Evolutionary conservation across 2,329 filamentous ascomycete genomes (phyloP).

Genomic region (Coniella lustricola): DNA sequence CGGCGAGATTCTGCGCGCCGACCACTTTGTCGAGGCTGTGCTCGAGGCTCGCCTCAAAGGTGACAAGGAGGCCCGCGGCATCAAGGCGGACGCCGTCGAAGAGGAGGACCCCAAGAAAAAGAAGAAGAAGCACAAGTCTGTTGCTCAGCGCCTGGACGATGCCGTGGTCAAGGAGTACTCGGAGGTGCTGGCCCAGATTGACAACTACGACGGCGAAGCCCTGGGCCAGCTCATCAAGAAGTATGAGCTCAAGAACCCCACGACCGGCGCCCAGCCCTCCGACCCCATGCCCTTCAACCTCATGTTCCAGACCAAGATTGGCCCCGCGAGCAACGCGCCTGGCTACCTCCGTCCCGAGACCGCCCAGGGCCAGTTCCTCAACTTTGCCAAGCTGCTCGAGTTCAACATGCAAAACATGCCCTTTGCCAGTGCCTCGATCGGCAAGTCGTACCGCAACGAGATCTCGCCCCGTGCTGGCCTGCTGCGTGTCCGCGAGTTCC

Average conservation of each 20-base stretch:
- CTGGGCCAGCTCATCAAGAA: conserved; percentile 85
- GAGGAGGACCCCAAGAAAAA: conserved; percentile 71
- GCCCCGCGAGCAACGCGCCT: conserved; percentile 78
- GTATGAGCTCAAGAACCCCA: conserved; percentile 84
- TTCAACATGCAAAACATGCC: conserved; percentile 95
- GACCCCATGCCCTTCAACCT: conserved; percentile 92
- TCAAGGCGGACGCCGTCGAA: conserved; percentile 66
- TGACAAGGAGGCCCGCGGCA: conserved; percentile 83
- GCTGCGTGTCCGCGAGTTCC: conserved; percentile 88
- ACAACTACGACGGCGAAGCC: conserved; percentile 86
- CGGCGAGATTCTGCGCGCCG: conserved; percentile 91
- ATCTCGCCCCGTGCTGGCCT: conserved; percentile 91
- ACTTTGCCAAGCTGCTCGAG: conserved; percentile 92
- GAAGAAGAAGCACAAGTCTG: conserved; percentile 69
- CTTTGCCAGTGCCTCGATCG: conserved; percentile 93
- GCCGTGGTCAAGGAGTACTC: conserved; percentile 83
- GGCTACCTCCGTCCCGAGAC: conserved; percentile 91
- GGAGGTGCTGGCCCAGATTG: conserved; percentile 83
- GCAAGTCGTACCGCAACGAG: conserved; percentile 97
- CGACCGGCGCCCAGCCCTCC: conserved; percentile 66
- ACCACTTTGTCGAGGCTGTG: conserved; percentile 93
- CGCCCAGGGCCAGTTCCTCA: conserved; percentile 95
- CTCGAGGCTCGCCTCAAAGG: conserved; percentile 82
- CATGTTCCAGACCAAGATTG: conserved; percentile 96
- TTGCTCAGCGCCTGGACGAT: conserved; percentile 81